Evolutionary conservation across 176 grass and related monocot species (phyloP).

Genomic region (Carex cristatella): DNA sequence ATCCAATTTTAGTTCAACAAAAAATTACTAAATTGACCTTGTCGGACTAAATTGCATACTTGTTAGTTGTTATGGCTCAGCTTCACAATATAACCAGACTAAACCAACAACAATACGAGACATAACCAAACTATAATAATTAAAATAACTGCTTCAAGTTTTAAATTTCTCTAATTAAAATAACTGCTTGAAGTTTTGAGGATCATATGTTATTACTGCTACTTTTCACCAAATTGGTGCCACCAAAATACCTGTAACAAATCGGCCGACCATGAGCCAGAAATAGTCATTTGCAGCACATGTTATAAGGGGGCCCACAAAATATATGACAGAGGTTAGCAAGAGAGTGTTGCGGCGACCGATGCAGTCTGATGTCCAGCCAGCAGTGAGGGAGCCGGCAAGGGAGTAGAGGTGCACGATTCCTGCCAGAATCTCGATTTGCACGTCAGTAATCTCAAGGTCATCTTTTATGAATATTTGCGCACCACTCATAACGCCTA

Average conservation of each 20-base stretch:
- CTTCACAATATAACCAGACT: too few species aligned
- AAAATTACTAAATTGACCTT: not conserved
- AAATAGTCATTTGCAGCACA: constrained; percentile 19
- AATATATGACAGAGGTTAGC: constrained; percentile 30
- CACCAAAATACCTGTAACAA: constrained; percentile 29
- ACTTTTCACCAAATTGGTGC: not conserved
- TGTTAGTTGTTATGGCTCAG: not conserved
- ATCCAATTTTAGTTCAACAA: not conserved
- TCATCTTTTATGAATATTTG: constrained; percentile 41
- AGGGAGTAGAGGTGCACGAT: constrained; percentile 41
- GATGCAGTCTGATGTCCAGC: constrained; percentile 22
- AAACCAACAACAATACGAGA: too few species aligned
- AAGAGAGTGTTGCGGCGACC: constrained; percentile 30
- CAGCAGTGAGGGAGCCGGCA: constrained; percentile 21
- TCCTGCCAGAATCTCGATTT: constrained; percentile 30
- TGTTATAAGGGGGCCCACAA: constrained; percentile 32
- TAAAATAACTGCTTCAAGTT: too few species aligned
- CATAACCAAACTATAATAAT: too few species aligned
- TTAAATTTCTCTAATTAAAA: too few species aligned
- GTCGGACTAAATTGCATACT: not conserved
- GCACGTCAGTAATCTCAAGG: constrained; percentile 8
- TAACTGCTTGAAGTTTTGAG: not conserved
- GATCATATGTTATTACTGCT: not conserved
- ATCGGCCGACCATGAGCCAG: constrained; percentile 25
- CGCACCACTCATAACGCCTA: constrained; percentile 42